Percentiles rank a stretch among this genome's conserved stretches.
Evolutionary conservation across 2,329 filamentous ascomycete species (phyloP).

Genomic region (Venturia effusa): DNA sequence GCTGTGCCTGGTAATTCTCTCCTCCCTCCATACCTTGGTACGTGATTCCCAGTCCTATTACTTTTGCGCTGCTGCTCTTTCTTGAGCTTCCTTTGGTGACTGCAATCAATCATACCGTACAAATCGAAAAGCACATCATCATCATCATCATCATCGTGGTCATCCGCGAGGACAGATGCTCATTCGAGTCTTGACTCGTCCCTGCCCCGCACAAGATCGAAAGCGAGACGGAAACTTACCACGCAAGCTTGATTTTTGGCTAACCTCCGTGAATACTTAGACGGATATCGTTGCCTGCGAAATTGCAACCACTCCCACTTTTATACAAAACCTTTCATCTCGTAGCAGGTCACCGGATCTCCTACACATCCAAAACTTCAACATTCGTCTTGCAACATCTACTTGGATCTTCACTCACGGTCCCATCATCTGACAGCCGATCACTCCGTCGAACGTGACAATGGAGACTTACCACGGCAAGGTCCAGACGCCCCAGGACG

Average conservation of each 20-base stretch:
- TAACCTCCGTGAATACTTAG: background rate
- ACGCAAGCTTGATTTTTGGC: background rate
- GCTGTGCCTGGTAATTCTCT: background rate
- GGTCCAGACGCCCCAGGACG: constrained; percentile 90
- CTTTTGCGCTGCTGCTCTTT: background rate
- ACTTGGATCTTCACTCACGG: background rate
- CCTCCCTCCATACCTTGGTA: background rate
- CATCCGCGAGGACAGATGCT: background rate
- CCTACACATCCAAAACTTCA: background rate
- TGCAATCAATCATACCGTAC: background rate
- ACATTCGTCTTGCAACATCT: background rate
- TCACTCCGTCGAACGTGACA: background rate
- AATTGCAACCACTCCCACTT: background rate
- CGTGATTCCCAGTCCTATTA: background rate
- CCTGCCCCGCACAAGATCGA: background rate
- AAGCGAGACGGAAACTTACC: background rate
- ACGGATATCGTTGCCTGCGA: background rate
- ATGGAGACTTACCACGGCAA: constrained; percentile 98
- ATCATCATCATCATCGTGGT: background rate
- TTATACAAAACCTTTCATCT: background rate
- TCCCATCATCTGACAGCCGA: background rate
- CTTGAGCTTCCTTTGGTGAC: background rate
- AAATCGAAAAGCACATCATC: background rate
- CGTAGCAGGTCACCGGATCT: background rate
- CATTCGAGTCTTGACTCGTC: background rate